phyloP scores from a whole-genome alignment of 2,329 filamentous ascomycete genomes.

The Alternaria dauci region DNA sequence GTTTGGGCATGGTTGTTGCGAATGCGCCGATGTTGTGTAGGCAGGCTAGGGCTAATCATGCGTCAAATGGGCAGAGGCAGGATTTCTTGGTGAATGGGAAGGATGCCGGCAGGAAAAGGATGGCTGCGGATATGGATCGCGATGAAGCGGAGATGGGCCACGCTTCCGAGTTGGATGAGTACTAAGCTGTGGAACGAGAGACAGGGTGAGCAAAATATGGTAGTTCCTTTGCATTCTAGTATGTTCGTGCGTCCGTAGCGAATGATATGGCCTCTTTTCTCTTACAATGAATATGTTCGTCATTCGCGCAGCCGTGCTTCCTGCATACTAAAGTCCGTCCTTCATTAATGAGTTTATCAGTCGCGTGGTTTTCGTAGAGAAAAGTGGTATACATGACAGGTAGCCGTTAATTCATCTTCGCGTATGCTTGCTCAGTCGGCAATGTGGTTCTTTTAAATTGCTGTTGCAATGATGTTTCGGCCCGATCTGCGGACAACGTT shows the following conservation, averaged over 20 bases:
- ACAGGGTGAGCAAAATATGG: background rate
- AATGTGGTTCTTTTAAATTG: background rate
- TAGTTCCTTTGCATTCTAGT: background rate
- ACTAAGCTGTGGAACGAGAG: background rate
- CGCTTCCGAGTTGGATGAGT: background rate
- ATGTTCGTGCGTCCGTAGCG: background rate
- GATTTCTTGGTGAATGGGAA: background rate
- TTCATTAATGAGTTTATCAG: background rate
- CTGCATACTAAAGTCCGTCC: background rate
- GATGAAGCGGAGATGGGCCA: background rate
- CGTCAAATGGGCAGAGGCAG: constrained; percentile 8
- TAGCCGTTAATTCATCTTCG: background rate
- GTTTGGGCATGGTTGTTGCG: constrained; percentile 10
- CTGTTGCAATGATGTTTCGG: background rate
- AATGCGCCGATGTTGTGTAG: background rate
- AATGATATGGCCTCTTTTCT: background rate
- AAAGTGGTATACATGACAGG: background rate
- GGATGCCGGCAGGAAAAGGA: background rate
- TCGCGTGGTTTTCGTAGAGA: too few relatives aligned
- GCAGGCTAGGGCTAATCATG: constrained; percentile 1
- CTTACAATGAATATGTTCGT: background rate
- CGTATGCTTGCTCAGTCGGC: background rate
- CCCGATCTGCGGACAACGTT: background rate
- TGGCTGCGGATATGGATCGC: background rate
- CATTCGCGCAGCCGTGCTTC: background rate